Base-by-base conservation (phyloP, 2,329 filamentous ascomycete genomes). In the Alternaria incomplexa region DNA sequence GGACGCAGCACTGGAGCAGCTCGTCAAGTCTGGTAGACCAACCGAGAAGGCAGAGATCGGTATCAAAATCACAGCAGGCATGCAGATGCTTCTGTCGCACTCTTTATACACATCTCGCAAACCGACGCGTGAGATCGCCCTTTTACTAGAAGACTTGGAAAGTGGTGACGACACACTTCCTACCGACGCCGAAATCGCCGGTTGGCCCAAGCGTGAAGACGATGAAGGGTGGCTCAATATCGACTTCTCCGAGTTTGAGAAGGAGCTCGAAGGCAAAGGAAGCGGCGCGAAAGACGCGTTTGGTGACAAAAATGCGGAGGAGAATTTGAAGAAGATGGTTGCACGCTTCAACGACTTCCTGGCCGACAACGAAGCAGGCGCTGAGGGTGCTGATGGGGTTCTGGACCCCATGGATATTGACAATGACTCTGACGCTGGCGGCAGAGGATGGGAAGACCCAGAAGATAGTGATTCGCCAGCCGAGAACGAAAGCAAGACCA, bases 161-260 rank as follows among this genome's bases (percentile, higher is more conserved):
- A 88, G 89, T 56, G 93, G 93, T 3, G 91, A 93, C 12, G 88
- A 90, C 25, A 64, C 70, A 2, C 82, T 98, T 1, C 95, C 96
- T 0, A 88, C 85, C 0, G 86, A 97, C 69, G 80, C 84, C 1
- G 91, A 95, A n/a, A 93, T 98, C 10, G 79, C 80, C 25, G 71
- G 77, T 2, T 98, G 96, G 95, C 83, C 85, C 3, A 80, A 83
- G 28, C 85, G 83, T n/a, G 88, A 95, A 53, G 95, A 98, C 64
- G 89, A 93, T 70, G 96, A 98, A 72, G 86, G 87, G 22, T 99
- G 96, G 96, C 84, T 99, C 67, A 90, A 98, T 71, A 96, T 99
- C 61, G 90, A 94, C 74, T 97, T 93, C 69, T 87, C 91, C 17
- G 93, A 97, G 65, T 93, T 99, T 59, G 94, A 97, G 73, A 85